Percentiles rank a stretch among this genome's conserved stretches.
Evolutionary conservation across 75 land plant genomes (phyloP).

Genomic region (Selaginella tamariscina): DNA sequence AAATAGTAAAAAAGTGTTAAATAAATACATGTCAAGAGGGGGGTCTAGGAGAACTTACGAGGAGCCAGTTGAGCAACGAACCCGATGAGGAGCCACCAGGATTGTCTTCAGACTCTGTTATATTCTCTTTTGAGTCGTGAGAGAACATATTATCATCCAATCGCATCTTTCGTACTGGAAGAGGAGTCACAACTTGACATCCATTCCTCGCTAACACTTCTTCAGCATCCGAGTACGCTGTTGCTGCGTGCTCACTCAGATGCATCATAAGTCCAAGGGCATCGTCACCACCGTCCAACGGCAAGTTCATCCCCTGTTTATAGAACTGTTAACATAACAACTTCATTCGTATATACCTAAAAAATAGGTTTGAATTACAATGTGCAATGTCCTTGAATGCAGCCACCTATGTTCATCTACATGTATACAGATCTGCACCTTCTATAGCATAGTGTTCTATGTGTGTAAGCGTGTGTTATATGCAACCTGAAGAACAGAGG

Average conservation of each 20-base stretch:
- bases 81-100: conserved; percentile 18
- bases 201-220: conserved; percentile 35
- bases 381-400: too few relatives aligned
- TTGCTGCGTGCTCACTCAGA: conserved; percentile 56
- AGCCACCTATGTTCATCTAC: too few relatives aligned
- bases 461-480: too few relatives aligned
- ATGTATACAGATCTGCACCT: too few relatives aligned
- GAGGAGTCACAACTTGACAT: conserved; percentile 11
- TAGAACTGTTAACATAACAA: background rate
- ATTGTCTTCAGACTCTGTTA: conserved; percentile 15
- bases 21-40: too few relatives aligned
- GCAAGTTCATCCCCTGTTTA: conserved; percentile 31
- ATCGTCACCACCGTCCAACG: conserved; percentile 52
- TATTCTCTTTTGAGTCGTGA: conserved; percentile 31
- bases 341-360: too few relatives aligned
- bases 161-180: conserved; percentile 8
- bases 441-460: too few relatives aligned
- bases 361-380: too few relatives aligned
- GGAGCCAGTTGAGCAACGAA: conserved; percentile 19
- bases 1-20: too few relatives aligned
- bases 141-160: conserved; percentile 15
- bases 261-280: conserved; percentile 76
- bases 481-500: conserved; percentile 27
- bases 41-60: conserved; percentile 19
- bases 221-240: conserved; percentile 45